phyloP scores from a whole-genome alignment of 2,329 filamentous ascomycete species.

The Alternaria sp. region DNA sequence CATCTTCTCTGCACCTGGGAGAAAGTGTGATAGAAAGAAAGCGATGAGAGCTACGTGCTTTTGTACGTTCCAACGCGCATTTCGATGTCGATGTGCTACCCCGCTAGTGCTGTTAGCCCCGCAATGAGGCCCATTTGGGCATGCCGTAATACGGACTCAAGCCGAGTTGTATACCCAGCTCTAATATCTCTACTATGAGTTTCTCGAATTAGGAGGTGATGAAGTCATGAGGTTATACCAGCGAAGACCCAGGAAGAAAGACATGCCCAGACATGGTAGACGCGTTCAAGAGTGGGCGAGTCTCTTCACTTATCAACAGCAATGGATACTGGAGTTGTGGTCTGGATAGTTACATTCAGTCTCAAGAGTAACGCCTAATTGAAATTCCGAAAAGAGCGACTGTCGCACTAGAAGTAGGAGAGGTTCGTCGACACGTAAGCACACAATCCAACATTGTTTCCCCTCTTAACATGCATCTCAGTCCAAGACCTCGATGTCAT shows the following conservation, averaged over 20 bases:
- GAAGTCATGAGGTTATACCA: neutral
- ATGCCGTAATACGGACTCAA: neutral
- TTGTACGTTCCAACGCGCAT: neutral
- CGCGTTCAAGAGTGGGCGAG: neutral
- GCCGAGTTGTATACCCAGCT: neutral
- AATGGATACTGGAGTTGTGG: neutral
- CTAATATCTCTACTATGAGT: rapidly evolving
- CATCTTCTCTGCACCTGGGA: neutral
- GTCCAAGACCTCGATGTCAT: neutral
- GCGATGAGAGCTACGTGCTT: neutral
- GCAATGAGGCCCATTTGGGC: neutral
- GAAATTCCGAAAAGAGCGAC: neutral
- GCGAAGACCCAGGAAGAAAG: neutral
- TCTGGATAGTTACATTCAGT: neutral
- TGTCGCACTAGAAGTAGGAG: neutral
- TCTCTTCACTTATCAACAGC: neutral
- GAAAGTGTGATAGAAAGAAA: neutral
- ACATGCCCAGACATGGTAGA: neutral
- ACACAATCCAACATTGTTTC: neutral
- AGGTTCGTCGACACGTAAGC: neutral
- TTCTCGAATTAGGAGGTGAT: neutral
- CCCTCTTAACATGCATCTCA: neutral
- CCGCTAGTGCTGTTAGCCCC: constrained; percentile 4
- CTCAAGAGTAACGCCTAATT: neutral
- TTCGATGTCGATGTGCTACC: neutral